Evolutionary conservation across 495 filamentous ascomycete species (phyloP).

Genomic region (Trichoderma erinaceum): DNA sequence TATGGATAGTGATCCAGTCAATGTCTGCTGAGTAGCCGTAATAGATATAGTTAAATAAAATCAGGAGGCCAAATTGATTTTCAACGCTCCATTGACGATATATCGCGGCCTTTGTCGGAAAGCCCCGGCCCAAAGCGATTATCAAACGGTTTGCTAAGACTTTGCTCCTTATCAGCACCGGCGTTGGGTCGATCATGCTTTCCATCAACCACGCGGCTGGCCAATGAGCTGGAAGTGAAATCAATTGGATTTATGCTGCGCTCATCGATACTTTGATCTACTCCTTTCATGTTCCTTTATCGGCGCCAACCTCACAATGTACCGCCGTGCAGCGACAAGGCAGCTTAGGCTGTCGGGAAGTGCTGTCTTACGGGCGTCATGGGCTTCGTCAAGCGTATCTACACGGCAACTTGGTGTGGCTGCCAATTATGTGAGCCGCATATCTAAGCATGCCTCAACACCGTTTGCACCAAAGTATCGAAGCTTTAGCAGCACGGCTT

Average conservation of each 20-base stretch:
- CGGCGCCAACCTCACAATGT: neutral
- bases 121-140: neutral
- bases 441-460: neutral
- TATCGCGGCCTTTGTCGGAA: constrained; percentile 9
- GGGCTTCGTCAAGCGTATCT: constrained; percentile 12
- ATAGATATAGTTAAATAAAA: neutral
- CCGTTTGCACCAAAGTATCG: neutral
- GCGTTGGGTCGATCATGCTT: neutral
- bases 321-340: constrained; percentile 21
- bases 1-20: no score
- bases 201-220: neutral
- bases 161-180: neutral
- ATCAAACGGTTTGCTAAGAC: neutral
- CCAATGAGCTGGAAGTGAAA: neutral
- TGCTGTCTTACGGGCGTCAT: constrained; percentile 20
- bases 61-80: neutral
- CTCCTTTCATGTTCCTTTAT: neutral
- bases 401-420: constrained; percentile 17
- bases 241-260: neutral
- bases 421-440: neutral
- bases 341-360: constrained; percentile 26
- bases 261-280: neutral
- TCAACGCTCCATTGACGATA: neutral
- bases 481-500: neutral
- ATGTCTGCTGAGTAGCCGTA: neutral